phyloP scores from a whole-genome alignment of 2,329 filamentous ascomycete genomes.

The Diaporthe helianthi region DNA sequence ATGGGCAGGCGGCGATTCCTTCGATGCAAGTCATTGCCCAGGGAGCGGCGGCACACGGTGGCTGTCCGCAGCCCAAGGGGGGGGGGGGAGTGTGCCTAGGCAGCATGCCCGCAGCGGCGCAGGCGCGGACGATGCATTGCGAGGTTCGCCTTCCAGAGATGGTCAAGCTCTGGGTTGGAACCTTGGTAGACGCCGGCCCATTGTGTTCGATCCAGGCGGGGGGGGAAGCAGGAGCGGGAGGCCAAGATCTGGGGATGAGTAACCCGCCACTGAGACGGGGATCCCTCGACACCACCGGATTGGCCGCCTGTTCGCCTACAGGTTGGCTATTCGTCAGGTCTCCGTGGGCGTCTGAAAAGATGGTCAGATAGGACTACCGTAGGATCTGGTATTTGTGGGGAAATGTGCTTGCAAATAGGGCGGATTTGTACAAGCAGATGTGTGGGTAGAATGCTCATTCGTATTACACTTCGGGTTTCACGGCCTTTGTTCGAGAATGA shows the following conservation, averaged over 20 bases:
- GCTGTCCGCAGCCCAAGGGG: background rate
- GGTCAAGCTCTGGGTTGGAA: slow-evolving; percentile 7
- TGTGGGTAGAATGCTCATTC: background rate
- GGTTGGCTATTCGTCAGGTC: background rate
- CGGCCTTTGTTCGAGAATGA: background rate
- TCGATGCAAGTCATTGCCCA: background rate
- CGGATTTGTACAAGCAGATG: background rate
- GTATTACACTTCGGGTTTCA: background rate
- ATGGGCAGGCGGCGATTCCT: background rate
- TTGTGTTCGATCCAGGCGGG: background rate
- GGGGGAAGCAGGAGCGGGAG: background rate
- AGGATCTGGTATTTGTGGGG: background rate
- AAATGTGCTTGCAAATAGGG: background rate
- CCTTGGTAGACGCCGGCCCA: slow-evolving; percentile 1
- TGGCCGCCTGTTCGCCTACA: background rate
- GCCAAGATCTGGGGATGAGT: background rate
- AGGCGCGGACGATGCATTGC: background rate
- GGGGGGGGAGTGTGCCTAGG: background rate
- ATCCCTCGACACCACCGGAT: background rate
- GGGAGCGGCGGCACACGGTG: background rate
- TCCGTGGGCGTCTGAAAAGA: background rate
- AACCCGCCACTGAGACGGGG: background rate
- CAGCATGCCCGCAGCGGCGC: background rate
- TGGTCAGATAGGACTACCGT: background rate
- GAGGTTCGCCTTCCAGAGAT: background rate